Evolutionary conservation across 177 flowering plant species (phyloP).

Genomic region (Vitis hybrid): DNA sequence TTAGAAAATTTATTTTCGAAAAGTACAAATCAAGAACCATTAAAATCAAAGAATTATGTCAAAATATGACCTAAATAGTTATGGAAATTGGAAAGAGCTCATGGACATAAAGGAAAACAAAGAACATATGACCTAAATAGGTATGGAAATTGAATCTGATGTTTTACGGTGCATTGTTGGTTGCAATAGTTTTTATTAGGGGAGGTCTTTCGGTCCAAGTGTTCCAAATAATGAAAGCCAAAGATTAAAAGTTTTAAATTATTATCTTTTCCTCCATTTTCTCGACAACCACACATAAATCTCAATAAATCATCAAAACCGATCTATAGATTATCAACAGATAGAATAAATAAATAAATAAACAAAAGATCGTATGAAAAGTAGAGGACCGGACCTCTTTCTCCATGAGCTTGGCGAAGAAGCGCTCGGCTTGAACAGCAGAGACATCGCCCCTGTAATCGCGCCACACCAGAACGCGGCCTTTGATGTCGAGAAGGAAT

Average conservation of each 20-base stretch:
- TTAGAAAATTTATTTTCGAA: too few species aligned
- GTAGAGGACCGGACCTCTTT: conserved; percentile 55
- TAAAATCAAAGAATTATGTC: too few species aligned
- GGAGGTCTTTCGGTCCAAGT: too few species aligned
- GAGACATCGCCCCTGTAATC: conserved; percentile 96
- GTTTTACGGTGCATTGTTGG: too few species aligned
- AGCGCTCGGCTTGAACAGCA: conserved; percentile 83
- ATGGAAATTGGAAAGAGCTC: too few species aligned
- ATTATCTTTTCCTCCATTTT: background rate
- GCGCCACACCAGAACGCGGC: conserved; percentile 93
- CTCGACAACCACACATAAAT: background rate
- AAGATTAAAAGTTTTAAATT: background rate
- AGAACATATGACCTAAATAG: too few species aligned
- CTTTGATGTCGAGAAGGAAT: conserved; percentile 93
- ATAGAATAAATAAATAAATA: background rate
- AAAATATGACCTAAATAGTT: too few species aligned
- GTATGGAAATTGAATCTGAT: background rate
- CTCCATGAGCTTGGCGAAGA: conserved; percentile 95
- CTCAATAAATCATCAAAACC: background rate
- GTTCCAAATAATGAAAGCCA: background rate
- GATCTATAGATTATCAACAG: background rate
- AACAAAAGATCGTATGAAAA: background rate
- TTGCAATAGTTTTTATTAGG: too few species aligned
- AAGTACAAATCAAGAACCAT: too few species aligned
- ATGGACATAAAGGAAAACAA: too few species aligned